phyloP scores from a whole-genome alignment of 345 rosid species.

The Melaleuca alternifolia region DNA sequence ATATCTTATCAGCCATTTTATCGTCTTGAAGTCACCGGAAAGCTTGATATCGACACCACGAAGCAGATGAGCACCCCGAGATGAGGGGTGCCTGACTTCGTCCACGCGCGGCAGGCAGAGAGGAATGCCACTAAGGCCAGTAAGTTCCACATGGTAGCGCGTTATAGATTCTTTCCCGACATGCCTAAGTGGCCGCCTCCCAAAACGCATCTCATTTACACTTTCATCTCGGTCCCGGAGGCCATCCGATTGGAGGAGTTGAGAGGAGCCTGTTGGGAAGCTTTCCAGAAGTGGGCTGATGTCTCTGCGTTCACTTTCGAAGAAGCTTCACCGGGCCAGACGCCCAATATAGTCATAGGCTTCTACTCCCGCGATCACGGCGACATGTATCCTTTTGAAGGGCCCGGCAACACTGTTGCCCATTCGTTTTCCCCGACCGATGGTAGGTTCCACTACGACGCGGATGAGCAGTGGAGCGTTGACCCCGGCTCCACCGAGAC shows the following conservation, averaged over 20 bases:
- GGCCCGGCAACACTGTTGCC: not conserved
- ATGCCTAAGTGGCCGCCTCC: not conserved
- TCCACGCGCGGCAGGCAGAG: not conserved
- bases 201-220: not conserved
- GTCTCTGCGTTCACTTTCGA: constrained; percentile 11
- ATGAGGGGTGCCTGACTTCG: not conserved
- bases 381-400: not conserved
- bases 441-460: not conserved
- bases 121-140: not conserved
- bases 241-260: not conserved
- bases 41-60: not conserved
- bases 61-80: not conserved
- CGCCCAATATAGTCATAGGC: not conserved
- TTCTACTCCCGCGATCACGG: not conserved
- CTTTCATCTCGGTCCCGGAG: not conserved
- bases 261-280: constrained; percentile 4
- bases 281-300: constrained; percentile 15
- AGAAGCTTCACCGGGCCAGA: not conserved
- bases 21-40: not conserved
- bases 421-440: not conserved
- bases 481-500: not conserved
- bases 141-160: not conserved
- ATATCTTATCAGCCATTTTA: constrained; percentile 1
- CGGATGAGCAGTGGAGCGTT: not conserved
- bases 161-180: not conserved